Base-by-base conservation (phyloP, 371 early-diverging fungal genomes). In the Quaeritorhiza haematococci region DNA sequence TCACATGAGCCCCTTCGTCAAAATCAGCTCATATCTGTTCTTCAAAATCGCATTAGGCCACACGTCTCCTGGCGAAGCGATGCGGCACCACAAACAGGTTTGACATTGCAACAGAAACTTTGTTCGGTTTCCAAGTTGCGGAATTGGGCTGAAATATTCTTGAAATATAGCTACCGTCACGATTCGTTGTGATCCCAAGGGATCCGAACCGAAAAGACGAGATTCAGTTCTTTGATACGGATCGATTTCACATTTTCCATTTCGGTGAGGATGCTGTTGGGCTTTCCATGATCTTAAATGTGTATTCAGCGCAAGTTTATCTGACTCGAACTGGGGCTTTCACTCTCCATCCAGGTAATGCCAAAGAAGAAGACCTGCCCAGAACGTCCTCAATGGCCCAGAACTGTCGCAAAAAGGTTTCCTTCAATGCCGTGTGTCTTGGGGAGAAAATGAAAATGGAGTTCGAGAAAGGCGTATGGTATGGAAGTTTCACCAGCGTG, bases 401-500 rank as follows among this genome's bases (percentile, higher is more conserved):
- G n/a, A n/a, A n/a, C n/a, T n/a, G n/a, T n/a, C n/a, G n/a, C n/a
- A 38, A 38, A n/a, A 47, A 47, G 34, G 21, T 47, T 47, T 13
- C 48, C 10, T 52, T 52, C 51, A 52, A 52, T 42, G 52, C 52
- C 15, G 52, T 52, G 7, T 52, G 52, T 28, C 52, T 52, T 42
- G 52, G 52, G 8, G 44, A 52, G 23, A 52, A 52, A 21, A 24
- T 52, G 8, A 52, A 33, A 8, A 52, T 52, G 52, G 21, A 32
- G 33, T 52, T 46, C 23, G 52, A 52, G n/a, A 17, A 52, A 21
- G 42, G 44, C 8, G 8, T 52, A 13, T 52, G 52, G 52, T 52
- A 47, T n/a, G 26, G n/a, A n/a, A n/a, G n/a, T n/a, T n/a, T 38
- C 13, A 13, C 38, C 10, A 38, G 38, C n/a, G 13, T 13, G 10